Base-by-base conservation (phyloP, 306 rosid species). In the Begonia loranthoides region DNA sequence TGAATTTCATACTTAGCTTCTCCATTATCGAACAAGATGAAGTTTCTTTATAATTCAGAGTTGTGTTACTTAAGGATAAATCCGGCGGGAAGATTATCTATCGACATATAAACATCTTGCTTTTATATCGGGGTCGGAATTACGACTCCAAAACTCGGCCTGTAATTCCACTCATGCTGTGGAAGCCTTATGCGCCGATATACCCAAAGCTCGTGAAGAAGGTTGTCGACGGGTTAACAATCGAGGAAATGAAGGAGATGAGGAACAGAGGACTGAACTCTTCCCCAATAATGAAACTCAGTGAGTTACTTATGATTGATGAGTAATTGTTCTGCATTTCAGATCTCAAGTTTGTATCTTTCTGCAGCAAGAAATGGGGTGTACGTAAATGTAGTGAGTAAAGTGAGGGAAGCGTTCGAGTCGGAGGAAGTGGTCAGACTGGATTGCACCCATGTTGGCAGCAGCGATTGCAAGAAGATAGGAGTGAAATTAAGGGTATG, bases 161-260 rank as follows among this genome's bases (percentile, higher is more conserved):
- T 0, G 65, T 71, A 38, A 76, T 90, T 16, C 97, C 95, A 50
- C 66, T 80, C 36, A 90, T 90, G 95, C 60, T 90, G 50, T 90
- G 97, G 97, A 90, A 74, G 67, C 97, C 94, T n/a, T 85, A 85
- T 58, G 76, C 94, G 6, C 95, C 92, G 5, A 78, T 90, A 55
- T 90, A 90, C 67, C 87, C 87, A 8, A 85, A 70, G 79, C 97
- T 90, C 71, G 94, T 90, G 65, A 85, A 70, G 74, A 82, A 73
- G 70, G 78, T 74, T 44, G 70, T 73, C 12, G 80, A 78, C 52
- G 85, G 92, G 24, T 76, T 85, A 62, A 58, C 97, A 0, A 58
- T 70, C 47, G 83, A 76, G 59, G 82, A 70, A 69, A 90, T 71
- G 6, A 85, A 85, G 78, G 86, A 80, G 69, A 62, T 85, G 70